phyloP scores from a whole-genome alignment of 2,329 filamentous ascomycete genomes.

The Penicillium palitans region DNA sequence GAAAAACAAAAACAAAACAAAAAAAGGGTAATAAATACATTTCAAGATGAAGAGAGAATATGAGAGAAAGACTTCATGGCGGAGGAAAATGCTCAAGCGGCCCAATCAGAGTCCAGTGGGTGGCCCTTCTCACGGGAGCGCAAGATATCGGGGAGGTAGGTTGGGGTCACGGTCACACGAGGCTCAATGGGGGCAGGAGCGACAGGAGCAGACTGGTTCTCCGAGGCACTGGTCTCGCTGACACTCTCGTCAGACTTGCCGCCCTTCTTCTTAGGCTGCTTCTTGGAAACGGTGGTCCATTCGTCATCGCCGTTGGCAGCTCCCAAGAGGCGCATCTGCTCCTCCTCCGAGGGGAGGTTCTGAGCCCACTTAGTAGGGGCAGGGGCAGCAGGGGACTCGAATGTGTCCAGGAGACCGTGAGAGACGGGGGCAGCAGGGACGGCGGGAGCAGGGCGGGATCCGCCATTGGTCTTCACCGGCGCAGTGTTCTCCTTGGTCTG shows the following conservation, averaged over 20 bases:
- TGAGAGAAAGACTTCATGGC: slow-evolving; percentile 6
- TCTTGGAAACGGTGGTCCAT: slow-evolving; percentile 63
- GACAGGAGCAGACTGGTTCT: slow-evolving; percentile 31
- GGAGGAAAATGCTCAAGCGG: slow-evolving; percentile 29
- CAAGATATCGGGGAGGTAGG: slow-evolving; percentile 36
- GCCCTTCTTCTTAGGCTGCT: slow-evolving; percentile 55
- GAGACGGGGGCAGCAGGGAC: slow-evolving; percentile 19
- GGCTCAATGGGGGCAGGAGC: slow-evolving; percentile 33
- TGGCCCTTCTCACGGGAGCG: slow-evolving; percentile 41
- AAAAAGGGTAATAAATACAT: slow-evolving; percentile 38
- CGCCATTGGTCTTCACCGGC: slow-evolving; percentile 16
- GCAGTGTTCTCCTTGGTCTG: slow-evolving; percentile 39
- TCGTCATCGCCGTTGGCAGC: slow-evolving; percentile 51
- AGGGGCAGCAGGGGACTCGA: slow-evolving; percentile 32
- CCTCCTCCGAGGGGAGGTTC: slow-evolving; percentile 59
- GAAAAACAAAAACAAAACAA: not conserved
- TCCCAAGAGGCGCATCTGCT: slow-evolving; percentile 57
- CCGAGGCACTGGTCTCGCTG: slow-evolving; percentile 47
- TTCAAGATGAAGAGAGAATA: slow-evolving; percentile 21
- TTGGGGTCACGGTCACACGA: slow-evolving; percentile 38
- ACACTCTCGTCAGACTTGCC: slow-evolving; percentile 44
- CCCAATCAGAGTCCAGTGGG: slow-evolving; percentile 49
- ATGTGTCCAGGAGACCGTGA: slow-evolving; percentile 45
- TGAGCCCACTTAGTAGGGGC: slow-evolving; percentile 46
- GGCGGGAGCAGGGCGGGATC: slow-evolving; percentile 25